Conservation (phyloP, 345 rosid genomes). For the Rhodomyrtus tomentosa region DNA sequence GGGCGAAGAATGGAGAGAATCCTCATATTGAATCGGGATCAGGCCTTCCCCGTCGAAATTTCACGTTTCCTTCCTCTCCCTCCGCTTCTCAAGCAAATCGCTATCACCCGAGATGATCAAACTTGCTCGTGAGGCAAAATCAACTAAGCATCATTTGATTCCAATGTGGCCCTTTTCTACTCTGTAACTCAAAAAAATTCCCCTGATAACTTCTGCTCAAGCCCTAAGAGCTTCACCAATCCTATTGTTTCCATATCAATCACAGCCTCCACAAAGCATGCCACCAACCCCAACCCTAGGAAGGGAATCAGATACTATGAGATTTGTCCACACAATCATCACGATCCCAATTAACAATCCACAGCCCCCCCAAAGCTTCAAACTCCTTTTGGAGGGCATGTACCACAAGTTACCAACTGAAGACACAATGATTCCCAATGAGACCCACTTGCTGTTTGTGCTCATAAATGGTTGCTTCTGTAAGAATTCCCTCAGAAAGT, state of each 20-base stretch:
- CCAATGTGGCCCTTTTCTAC: not conserved
- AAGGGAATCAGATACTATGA: not conserved
- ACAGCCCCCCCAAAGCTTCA: not conserved
- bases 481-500: not conserved
- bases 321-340: not conserved
- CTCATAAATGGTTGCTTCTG: not conserved
- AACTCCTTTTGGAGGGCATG: not conserved
- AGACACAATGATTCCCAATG: not conserved
- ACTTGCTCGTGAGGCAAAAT: not conserved
- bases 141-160: not conserved
- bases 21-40: not conserved
- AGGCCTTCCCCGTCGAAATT: not conserved
- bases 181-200: not conserved
- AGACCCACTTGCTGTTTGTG: not conserved
- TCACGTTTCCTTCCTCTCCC: not conserved
- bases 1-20: not conserved
- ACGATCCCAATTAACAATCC: not conserved
- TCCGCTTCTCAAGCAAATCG: not conserved
- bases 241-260: slow-evolving; percentile 6
- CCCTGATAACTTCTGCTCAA: not conserved
- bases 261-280: slow-evolving; percentile 1
- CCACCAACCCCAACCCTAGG: slow-evolving; percentile 19
- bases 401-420: not conserved
- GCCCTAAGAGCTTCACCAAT: not conserved
- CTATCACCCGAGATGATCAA: not conserved